Evolutionary conservation across 345 rosid genomes (phyloP).

Genomic region (Turnera subulata): DNA sequence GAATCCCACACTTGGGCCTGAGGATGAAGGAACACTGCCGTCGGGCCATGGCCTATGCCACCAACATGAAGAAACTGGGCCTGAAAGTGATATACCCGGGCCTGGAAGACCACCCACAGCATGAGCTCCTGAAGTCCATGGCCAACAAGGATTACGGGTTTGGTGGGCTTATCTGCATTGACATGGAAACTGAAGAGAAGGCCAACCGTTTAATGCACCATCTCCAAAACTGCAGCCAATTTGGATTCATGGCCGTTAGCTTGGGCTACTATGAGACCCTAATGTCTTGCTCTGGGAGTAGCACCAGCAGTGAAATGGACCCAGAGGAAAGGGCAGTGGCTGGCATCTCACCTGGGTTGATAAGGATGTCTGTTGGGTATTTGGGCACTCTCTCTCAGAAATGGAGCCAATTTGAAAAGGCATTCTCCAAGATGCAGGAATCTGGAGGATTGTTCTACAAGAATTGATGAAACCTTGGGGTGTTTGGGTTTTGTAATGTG

Average conservation of each 20-base stretch:
- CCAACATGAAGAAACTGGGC: conserved; percentile 64
- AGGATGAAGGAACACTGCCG: conserved; percentile 86
- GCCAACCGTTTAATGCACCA: conserved; percentile 76
- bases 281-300: conserved; percentile 91
- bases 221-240: conserved; percentile 69
- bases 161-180: conserved; percentile 74
- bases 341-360: conserved; percentile 86
- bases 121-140: conserved; percentile 50
- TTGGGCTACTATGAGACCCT: conserved; percentile 92
- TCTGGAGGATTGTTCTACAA: conserved; percentile 1
- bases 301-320: conserved; percentile 83
- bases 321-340: conserved; percentile 69
- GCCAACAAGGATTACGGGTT: conserved; percentile 72
- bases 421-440: conserved; percentile 54
- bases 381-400: conserved; percentile 85
- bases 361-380: conserved; percentile 86
- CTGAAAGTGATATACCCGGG: conserved; percentile 84
- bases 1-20: conserved; percentile 79
- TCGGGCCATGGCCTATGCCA: conserved; percentile 64
- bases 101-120: conserved; percentile 75
- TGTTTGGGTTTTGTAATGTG: too few relatives aligned
- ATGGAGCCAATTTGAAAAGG: conserved; percentile 86
- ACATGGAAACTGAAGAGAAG: conserved; percentile 83
- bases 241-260: conserved; percentile 98
- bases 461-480: too few relatives aligned